Conservation (phyloP, 2,329 filamentous ascomycete genomes). For the Penicillium sp. region DNA sequence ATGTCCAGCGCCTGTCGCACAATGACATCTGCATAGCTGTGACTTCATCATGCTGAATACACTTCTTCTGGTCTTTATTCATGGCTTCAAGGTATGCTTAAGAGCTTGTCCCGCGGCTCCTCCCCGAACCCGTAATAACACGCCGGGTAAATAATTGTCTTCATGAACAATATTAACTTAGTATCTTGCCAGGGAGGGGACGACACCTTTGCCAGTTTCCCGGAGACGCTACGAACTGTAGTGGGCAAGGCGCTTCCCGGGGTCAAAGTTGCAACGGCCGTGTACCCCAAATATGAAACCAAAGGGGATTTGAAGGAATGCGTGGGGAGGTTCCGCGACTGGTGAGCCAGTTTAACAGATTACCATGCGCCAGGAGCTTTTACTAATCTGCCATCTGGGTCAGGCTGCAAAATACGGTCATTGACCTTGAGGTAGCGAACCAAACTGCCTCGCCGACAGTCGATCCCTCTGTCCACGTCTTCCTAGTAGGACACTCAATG, state of each 20-base stretch:
- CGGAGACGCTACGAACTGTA: constrained; percentile 46
- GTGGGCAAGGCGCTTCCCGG: constrained; percentile 47
- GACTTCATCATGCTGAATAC: constrained; percentile 46
- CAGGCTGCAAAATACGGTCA: constrained; percentile 87
- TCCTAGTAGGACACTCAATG: constrained; percentile 87
- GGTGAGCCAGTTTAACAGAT: constrained; percentile 33
- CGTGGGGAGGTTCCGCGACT: constrained; percentile 51
- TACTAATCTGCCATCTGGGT: not conserved
- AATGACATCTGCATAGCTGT: constrained; percentile 4
- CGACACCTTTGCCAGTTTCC: constrained; percentile 52
- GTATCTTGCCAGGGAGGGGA: constrained; percentile 45
- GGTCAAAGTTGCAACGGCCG: constrained; percentile 43
- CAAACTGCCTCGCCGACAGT: constrained; percentile 79
- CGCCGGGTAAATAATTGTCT: not conserved
- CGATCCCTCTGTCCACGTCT: constrained; percentile 78
- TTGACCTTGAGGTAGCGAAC: constrained; percentile 86
- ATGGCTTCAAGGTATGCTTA: constrained; percentile 50
- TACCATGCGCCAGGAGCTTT: not conserved
- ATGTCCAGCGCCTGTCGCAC: constrained; percentile 3
- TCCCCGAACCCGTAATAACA: constrained; percentile 2
- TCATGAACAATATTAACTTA: constrained; percentile 4
- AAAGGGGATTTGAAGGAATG: constrained; percentile 50
- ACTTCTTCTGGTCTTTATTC: constrained; percentile 51
- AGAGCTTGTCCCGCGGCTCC: not conserved
- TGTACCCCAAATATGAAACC: constrained; percentile 55